Evolutionary conservation across 2,329 filamentous ascomycete species (phyloP), one percentile per base, ranked within the genome.

Genomic region (Aspergillus jensenii): DNA sequence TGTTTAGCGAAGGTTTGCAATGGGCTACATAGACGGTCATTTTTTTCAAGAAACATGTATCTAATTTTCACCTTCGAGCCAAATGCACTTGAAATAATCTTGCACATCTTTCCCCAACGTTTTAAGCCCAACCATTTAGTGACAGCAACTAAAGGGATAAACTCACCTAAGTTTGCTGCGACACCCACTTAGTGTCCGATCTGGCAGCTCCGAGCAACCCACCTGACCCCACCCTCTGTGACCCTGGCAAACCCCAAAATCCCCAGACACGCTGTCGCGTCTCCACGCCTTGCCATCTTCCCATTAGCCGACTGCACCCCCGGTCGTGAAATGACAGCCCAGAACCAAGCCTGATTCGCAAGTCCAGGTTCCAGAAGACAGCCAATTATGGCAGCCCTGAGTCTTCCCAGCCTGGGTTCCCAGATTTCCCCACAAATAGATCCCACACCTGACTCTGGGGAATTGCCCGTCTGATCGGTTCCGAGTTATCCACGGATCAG

Each of bases 151-250:
- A 58, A 40, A 8, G n/a, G 27, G 40, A 51, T 61, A 63, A 59
- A 59, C 48, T 59, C 55, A 44, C 53, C 5, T 33, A 54, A 60
- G 58, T 52, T 27, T 37, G 60, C 58, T 48, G 59, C 56, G 44
- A 52, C 50, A n/a, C 40, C 54, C 48, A 52, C 48, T 59, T 62
- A 58, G 52, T 56, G 52, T 55, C 48, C 49, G 61, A 63, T 59
- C 57, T 59, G 60, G 51, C 60, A 49, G 54, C 44, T 47, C 12
- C 15, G 14, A n/a, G 39, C 27, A 11, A 46, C 48, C 49, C 59
- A 59, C 60, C 40, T 62, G 58, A 60, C 59, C 59, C 25, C 23
- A 25, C 43, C 43, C 8, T 19, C 17, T 21, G 2, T n/a, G 21
- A 21, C 21, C 40, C 14, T 12, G 3, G 7, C 6, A 40, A 40